Base-by-base conservation (phyloP, 2,329 filamentous ascomycete genomes). In the Sphaerulina vaccinii region DNA sequence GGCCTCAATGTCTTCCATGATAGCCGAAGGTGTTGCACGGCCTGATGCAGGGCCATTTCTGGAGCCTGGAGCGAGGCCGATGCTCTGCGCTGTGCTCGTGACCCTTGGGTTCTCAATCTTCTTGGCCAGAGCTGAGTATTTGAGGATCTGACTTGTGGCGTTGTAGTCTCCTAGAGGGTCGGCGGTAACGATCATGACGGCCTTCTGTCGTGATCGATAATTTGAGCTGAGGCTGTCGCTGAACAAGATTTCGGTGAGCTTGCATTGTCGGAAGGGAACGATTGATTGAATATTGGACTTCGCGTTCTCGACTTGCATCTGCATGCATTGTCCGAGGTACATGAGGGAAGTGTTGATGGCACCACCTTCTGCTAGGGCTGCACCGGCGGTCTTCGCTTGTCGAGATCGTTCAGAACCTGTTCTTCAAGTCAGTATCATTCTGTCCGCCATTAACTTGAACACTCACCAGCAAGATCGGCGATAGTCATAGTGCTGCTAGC, bases 331-430 rank as follows among this genome's bases (percentile, higher is more conserved):
- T 0, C 93, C 93, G 1, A 99, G 80, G 68, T 96, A 97, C 93
- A 99, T 99, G 66, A 99, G 75, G 66, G 89, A 95, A 71, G 96
- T 91, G 66, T 99, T 99, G 69, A 99, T 99, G 73, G 97, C 97
- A 47, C 93, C 93, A 29, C 92, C 93, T 73, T 99, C 93, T 0
- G 88, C 92, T 11, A 99, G 80, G 0, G 92, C 96, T 3, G 90
- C 85, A 10, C 93, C 93, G 0, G 90, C 88, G 0, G 93, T 97
- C 77, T 96, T 96, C 21, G 93, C 91, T 58, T 93, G 90, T 54
- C 91, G 82, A 13, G 92, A 92, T 54, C 93, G 84, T 72, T 99
- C 93, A 55, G 93, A 97, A 11, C 80, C 80, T 79, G 56, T 5
- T 24, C 6, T 27, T 32, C 16, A 3, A 43, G 15, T 22, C 18